A percentile compares a stretch with the other conserved stretches of the same genome.
Conservation (phyloP, 805 yeast genomes). For the Lipomyces sp. region DNA sequence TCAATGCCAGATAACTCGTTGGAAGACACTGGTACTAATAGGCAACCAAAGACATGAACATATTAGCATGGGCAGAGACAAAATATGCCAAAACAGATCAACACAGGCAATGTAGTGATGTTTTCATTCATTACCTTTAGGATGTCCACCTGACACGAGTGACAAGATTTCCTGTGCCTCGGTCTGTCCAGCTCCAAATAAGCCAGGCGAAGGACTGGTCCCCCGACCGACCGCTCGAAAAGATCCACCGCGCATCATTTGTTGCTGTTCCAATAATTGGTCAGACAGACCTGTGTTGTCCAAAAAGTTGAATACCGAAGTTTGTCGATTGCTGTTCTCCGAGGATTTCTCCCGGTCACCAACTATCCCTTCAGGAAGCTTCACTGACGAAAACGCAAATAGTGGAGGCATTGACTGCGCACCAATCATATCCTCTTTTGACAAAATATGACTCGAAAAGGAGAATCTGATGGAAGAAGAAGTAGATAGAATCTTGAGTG, state of each 20-base stretch:
- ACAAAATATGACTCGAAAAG: conserved; percentile 31
- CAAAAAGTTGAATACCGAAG: conserved; percentile 15
- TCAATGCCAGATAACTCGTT: conserved; percentile 5
- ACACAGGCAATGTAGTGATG: too few relatives aligned
- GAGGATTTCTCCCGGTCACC: background rate
- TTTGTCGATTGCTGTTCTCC: conserved; percentile 8
- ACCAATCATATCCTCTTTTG: conserved; percentile 32
- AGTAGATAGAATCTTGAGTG: conserved; percentile 28
- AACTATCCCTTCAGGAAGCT: background rate
- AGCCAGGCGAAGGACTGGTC: conserved; percentile 75
- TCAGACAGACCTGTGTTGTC: conserved; percentile 15
- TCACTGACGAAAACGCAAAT: conserved; percentile 32
- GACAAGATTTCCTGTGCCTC: conserved; percentile 23
- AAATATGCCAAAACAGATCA: too few relatives aligned
- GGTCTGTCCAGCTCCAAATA: conserved; percentile 40
- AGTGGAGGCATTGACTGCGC: conserved; percentile 31
- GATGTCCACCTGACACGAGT: conserved; percentile 13
- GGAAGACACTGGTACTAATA: conserved; percentile 4
- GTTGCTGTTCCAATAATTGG: conserved; percentile 33
- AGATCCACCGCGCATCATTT: conserved; percentile 34
- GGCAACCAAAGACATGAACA: background rate
- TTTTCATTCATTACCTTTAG: conserved; percentile 13
- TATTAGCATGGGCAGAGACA: too few relatives aligned
- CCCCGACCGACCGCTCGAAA: conserved; percentile 2
- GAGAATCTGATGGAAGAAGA: conserved; percentile 31